Evolutionary conservation across 371 early-diverging fungal species (phyloP), one percentile per base, ranked within the genome.

Genomic region (Mortierella sp.): DNA sequence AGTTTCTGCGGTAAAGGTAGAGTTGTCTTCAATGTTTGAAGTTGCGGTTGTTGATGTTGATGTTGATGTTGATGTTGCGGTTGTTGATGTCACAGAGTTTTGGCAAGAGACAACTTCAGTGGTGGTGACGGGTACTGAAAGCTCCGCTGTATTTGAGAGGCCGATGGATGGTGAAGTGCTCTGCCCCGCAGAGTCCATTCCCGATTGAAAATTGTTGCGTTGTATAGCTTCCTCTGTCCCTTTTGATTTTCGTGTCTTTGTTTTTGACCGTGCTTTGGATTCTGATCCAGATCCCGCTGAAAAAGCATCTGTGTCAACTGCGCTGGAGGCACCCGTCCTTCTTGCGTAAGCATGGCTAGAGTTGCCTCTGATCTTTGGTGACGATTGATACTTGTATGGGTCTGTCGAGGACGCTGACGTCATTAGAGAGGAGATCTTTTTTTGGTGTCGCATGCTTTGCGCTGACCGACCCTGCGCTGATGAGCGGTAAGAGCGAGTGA

Each of bases 221-320:
- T 30, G 58, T 2, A 26, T 8, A 24, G 4, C 12, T 10, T 6
- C 62, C 5, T 62, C 62, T 5, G 26, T 24, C 20, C 26, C 62
- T 62, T 20, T 62, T 24, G 43, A 24, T 39, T 60, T 60, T 11
- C 37, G 32, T 14, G 60, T 18, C 18, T 60, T 60, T 37, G 60
- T 22, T 37, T 60, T 60, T 37, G 69, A 64, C 24, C 74, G 65
- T 30, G 70, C 37, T 32, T 66, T 73, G n/a, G 78, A 73, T 66
- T 78, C 78, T 52, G 78, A 78, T 70, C 78, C 78, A 18, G 78
- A 78, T 52, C 78, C 78, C 22, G 78, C 78, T 39, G 78, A 78
- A 24, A 64, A 60, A 43, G 70, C 59, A 59, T 78, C 73, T 40
- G 73, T 69, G 66, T 78, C 78, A 6, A 70, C 59, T 51, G 67